Evolutionary conservation across 805 yeast species (phyloP).

Genomic region (Yarrowia alimentaria): DNA sequence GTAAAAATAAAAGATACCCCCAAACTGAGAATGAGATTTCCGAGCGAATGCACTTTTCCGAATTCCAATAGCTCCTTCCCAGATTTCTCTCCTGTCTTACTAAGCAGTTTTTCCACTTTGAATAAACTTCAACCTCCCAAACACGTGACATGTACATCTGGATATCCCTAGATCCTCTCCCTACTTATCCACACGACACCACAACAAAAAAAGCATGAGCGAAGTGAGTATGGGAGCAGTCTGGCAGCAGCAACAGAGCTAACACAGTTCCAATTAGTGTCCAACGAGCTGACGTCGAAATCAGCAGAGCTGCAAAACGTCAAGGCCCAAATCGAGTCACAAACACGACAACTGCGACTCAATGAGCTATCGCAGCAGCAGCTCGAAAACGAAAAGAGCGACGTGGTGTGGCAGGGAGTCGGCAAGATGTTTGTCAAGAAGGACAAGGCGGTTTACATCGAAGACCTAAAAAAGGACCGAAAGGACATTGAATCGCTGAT

Average conservation of each 20-base stretch:
- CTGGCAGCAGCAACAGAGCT: background rate
- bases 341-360: conserved; percentile 51
- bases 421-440: conserved; percentile 62
- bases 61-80: too few species aligned
- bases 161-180: conserved; percentile 7
- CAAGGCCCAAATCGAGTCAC: conserved; percentile 50
- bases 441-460: conserved; percentile 48
- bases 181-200: background rate
- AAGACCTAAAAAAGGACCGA: conserved; percentile 52
- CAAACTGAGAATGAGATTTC: too few species aligned
- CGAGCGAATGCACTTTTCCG: too few species aligned
- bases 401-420: conserved; percentile 75
- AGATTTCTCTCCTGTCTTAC: too few species aligned
- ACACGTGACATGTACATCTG: too few species aligned
- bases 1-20: too few species aligned
- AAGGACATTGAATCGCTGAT: conserved; percentile 56
- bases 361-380: conserved; percentile 58
- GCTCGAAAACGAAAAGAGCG: conserved; percentile 44
- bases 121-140: background rate
- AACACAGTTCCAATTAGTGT: conserved; percentile 24
- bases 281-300: conserved; percentile 11
- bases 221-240: conserved; percentile 11
- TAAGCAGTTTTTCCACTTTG: too few species aligned
- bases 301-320: conserved; percentile 53
- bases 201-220: background rate